Evolutionary conservation across 73 alveolate genomes (phyloP), one percentile per base, ranked within the genome.

Genomic region (Paramecium caudatum): DNA sequence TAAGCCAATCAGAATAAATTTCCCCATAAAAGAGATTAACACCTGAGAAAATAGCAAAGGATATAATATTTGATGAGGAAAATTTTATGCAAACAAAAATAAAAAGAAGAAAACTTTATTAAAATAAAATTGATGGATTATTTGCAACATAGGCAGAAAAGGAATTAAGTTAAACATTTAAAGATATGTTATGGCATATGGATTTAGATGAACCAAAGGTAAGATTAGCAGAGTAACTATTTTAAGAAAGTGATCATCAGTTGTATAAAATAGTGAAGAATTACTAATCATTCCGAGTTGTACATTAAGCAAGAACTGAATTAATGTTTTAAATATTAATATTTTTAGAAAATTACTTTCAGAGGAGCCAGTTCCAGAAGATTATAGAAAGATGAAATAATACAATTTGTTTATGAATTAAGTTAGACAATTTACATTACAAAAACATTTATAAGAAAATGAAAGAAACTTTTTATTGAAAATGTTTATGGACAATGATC

Each of bases 401-500:
- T 74, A 27, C 32, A 74, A 74, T 74, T 43, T 74, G 27, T 74
- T 74, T 45, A 43, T 74, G 39, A 74, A 43, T 74, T 43, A 37
- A 41, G 88, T 74, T 30, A 74, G 88, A 43, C 19, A 37, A 41
- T 74, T 74, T 43, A 41, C 62, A 37, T 19, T 74, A 12, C 32
- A 74, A 45, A 37, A 43, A 15, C 88, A 74, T 45, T 21, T 74
- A 74, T 19, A 16, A 41, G 88, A 74, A 37, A 43, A 37, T 27
- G 88, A 74, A 43, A 43, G 27, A 23, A 16, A 19, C 5, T 74
- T 13, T 39, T 21, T 74, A 74, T 74, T 41, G 23, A 74, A 74
- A 74, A 37, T 74, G 88, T 74, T 74, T 41, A 23, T 13, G 23
- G 88, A 74, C 8, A 43, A 45, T 37, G 88, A 74, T 74, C 19